Percentiles rank a stretch among this genome's conserved stretches.
phyloP scores from a whole-genome alignment of 257 asterid genomes.

The Linaria vulgaris region DNA sequence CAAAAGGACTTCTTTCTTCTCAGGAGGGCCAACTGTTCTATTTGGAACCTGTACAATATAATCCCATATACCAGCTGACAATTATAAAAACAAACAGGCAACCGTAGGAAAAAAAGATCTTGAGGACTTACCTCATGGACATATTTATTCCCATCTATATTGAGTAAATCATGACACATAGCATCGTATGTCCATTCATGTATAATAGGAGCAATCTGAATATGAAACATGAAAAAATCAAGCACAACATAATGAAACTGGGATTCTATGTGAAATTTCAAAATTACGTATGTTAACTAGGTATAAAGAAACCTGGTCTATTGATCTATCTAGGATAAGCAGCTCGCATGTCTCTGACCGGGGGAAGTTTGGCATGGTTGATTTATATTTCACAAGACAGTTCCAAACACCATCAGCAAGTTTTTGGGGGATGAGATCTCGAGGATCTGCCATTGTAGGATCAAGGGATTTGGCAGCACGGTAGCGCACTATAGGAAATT shows the following conservation, averaged over 20 bases:
- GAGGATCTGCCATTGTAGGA: constrained; percentile 79
- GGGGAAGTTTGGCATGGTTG: constrained; percentile 79
- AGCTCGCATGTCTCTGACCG: constrained; percentile 95
- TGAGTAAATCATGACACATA: constrained; percentile 92
- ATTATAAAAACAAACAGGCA: constrained; percentile 24
- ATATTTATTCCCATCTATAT: constrained; percentile 95
- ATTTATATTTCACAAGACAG: constrained; percentile 78
- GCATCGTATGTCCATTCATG: constrained; percentile 99
- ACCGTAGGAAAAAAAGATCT: background rate
- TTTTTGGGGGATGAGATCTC: constrained; percentile 93
- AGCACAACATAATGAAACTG: constrained; percentile 1
- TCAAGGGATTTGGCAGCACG: constrained; percentile 95
- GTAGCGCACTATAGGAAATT: constrained; percentile 88
- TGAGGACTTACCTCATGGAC: constrained; percentile 74
- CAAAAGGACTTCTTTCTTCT: constrained; percentile 93
- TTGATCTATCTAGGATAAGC: constrained; percentile 92
- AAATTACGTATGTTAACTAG: constrained; percentile 15
- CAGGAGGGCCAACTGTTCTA: constrained; percentile 75
- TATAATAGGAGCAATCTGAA: constrained; percentile 91
- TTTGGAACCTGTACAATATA: constrained; percentile 66
- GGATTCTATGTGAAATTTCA: constrained; percentile 5
- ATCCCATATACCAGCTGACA: constrained; percentile 19
- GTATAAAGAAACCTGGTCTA: constrained; percentile 95
- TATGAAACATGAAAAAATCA: constrained; percentile 21
- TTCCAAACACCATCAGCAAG: constrained; percentile 98